Evolutionary conservation across 805 yeast species (phyloP), one percentile per base, ranked within the genome.

Genomic region (Grigorovia transvaalensis): DNA sequence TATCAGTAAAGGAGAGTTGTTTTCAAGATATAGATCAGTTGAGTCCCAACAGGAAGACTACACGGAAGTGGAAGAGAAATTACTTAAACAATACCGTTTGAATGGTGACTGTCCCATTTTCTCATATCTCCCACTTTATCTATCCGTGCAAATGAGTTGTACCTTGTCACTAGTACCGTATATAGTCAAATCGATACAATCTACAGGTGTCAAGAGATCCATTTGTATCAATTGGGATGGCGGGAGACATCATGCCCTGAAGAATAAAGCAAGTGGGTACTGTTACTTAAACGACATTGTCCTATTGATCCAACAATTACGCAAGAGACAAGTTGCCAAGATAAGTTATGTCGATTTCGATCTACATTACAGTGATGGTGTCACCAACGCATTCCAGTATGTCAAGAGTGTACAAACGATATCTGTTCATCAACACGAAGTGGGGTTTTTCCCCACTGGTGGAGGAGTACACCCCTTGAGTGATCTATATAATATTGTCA

Each of bases 281-380:
- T 85, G 93, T 60, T 85, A 85, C 59, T 69, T 83, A 2, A 85
- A 85, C 57, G 95, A 85, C 59, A 75, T 84, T 8, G 82, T 79
- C 0, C 59, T 85, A 13, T 76, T 78, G 0, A 80, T 85, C 4
- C 70, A 74, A 46, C 65, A 70, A 42, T 68, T 85, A 13, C 63
- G 90, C 38, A 69, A 71, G 23, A 60, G 58, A 20, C 64, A 66
- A 1, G 80, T 68, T 59, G 2, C 12, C 17, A 38, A 64, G 40
- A 70, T 85, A 1, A 68, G 81, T 59, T 85, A 85, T 58, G 63
- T 85, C 3, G 95, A 85, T 63, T 65, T 85, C 7, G 95, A 85
- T 64, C 63, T 85, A 8, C 95, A 85, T 62, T 90, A 85, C 64
- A 90, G 91, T 0, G 90, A 85, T 63, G 95, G 89, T 0, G 91